Conservation (phyloP, 495 filamentous ascomycete species). For the Neurospora intermedia region DNA sequence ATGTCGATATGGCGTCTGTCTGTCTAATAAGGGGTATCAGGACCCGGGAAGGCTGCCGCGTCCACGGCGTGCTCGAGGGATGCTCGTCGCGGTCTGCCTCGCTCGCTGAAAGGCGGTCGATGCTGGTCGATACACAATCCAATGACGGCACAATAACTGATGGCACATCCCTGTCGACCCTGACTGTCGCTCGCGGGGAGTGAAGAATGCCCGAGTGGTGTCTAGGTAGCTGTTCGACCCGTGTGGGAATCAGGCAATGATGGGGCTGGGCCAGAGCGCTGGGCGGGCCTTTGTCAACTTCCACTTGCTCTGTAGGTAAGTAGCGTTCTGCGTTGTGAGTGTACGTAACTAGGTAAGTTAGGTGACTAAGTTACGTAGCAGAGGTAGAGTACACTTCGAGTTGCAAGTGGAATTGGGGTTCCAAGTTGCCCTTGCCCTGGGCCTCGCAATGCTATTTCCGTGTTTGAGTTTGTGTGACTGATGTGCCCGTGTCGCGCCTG, state of each 20-base stretch:
- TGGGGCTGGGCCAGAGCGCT: neutral
- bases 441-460: neutral
- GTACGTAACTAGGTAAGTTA: neutral
- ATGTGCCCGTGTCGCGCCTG: neutral
- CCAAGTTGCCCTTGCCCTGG: neutral
- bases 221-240: neutral
- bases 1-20: neutral
- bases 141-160: neutral
- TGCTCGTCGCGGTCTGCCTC: neutral
- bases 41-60: neutral
- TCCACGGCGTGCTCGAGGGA: neutral
- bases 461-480: neutral
- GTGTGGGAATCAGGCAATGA: neutral
- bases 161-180: neutral
- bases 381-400: too few relatives aligned
- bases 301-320: neutral
- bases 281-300: neutral
- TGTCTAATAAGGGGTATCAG: neutral
- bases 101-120: neutral
- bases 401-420: neutral
- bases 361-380: too few relatives aligned
- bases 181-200: neutral
- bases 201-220: neutral
- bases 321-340: neutral
- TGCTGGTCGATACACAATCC: conserved; percentile 1